These are phyloP conservation scores for Cladophialophora psammophila DNA, from an alignment of 2,329 filamentous ascomycete genomes.

Conservation along the genomic window DNA sequence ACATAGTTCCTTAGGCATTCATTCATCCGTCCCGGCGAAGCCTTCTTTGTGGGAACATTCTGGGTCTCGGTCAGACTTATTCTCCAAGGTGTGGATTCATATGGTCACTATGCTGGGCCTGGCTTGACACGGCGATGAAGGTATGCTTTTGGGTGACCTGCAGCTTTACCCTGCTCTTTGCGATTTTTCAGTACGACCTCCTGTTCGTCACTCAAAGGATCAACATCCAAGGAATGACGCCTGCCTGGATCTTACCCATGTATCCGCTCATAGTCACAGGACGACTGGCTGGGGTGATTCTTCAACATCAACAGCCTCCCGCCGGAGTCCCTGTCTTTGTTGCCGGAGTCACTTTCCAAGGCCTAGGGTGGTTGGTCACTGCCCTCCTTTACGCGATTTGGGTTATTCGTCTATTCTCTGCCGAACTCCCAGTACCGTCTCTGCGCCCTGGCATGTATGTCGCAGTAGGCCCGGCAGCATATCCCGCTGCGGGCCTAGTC, in stretches of 20 bases:
- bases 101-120: neutral
- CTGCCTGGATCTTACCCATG: constrained; percentile 75
- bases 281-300: constrained; percentile 72
- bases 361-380: constrained; percentile 71
- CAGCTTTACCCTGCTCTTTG: constrained; percentile 2
- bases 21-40: constrained; percentile 5
- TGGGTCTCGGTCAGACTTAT: constrained; percentile 12
- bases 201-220: constrained; percentile 65
- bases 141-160: constrained; percentile 6
- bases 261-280: constrained; percentile 78
- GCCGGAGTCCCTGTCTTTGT: constrained; percentile 67
- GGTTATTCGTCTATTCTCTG: constrained; percentile 57
- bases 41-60: constrained; percentile 11
- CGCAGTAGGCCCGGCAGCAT: constrained; percentile 27
- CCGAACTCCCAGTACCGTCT: constrained; percentile 5
- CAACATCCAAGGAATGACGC: constrained; percentile 71
- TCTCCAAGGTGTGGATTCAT: constrained; percentile 5
- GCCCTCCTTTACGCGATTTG: constrained; percentile 76
- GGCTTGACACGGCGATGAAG: constrained; percentile 5
- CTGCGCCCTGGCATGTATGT: constrained; percentile 29
- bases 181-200: constrained; percentile 12
- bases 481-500: constrained; percentile 24
- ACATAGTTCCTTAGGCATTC: constrained; percentile 55
- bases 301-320: constrained; percentile 59
- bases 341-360: constrained; percentile 72